These are phyloP conservation scores for Hypoxylon intermedium DNA, from an alignment of 495 filamentous ascomycete species.

Conservation along the genomic window DNA sequence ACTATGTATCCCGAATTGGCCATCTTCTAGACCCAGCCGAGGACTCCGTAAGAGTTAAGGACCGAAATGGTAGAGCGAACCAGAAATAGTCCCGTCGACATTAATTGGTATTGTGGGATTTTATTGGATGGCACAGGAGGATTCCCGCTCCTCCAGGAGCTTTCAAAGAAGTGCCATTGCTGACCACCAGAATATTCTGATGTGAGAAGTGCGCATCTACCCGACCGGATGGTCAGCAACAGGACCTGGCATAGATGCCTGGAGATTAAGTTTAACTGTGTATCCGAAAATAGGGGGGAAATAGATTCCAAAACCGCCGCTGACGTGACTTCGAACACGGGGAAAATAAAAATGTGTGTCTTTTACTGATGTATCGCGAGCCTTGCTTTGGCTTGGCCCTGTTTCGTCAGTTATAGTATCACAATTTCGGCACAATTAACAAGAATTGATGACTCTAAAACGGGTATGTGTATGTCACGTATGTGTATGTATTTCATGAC, in stretches of 20 bases:
- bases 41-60: conserved; percentile 4
- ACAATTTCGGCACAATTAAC: no score
- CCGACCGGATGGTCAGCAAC: conserved; percentile 29
- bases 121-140: conserved; percentile 23
- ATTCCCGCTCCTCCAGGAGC: conserved; percentile 25
- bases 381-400: conserved; percentile 1
- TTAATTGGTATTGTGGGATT: conserved; percentile 3
- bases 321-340: conserved; percentile 19
- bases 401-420: conserved; percentile 1
- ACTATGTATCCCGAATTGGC: no score
- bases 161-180: not conserved
- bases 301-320: conserved; percentile 13
- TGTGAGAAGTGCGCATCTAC: conserved; percentile 24
- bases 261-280: conserved; percentile 22
- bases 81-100: not conserved
- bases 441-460: no score
- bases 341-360: not conserved
- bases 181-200: conserved; percentile 22
- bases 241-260: conserved; percentile 14
- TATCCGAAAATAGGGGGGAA: conserved; percentile 9
- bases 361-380: not conserved
- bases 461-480: no score
- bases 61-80: conserved; percentile 11
- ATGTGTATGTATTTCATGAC: no score
- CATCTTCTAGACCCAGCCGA: no score